phyloP scores from a whole-genome alignment of 805 yeast species.

The Teunomyces pallodes region DNA sequence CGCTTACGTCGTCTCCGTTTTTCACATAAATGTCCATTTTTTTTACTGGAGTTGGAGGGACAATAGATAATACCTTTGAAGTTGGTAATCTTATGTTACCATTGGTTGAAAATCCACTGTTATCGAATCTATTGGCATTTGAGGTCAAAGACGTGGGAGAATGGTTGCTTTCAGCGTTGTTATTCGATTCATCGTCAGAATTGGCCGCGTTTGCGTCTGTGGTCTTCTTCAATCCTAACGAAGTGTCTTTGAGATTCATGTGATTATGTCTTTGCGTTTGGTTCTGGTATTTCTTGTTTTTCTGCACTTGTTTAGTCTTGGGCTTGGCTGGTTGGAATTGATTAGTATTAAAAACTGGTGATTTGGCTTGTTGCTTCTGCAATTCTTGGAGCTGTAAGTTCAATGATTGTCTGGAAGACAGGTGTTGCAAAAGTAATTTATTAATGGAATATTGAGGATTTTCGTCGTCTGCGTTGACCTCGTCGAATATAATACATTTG shows the following conservation, averaged over 20 bases:
- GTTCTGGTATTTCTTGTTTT: conserved; percentile 8
- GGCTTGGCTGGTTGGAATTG: conserved; percentile 1
- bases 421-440: conserved; percentile 37
- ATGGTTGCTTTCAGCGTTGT: conserved; percentile 7
- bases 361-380: conserved; percentile 12
- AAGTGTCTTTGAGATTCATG: conserved; percentile 40
- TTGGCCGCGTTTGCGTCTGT: conserved; percentile 6
- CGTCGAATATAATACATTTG: conserved; percentile 33
- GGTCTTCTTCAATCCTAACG: conserved; percentile 35
- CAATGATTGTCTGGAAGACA: conserved; percentile 33
- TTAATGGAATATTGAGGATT: conserved; percentile 38
- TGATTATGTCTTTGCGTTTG: conserved; percentile 28
- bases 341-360: conserved; percentile 5
- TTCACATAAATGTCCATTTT: conserved; percentile 46
- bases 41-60: conserved; percentile 69
- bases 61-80: conserved; percentile 41
- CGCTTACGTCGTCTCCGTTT: conserved; percentile 9
- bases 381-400: conserved; percentile 27
- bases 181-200: not conserved
- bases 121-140: not conserved
- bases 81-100: conserved; percentile 53
- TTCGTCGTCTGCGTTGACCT: conserved; percentile 19
- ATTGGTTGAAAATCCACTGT: conserved; percentile 45
- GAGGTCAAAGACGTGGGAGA: conserved; percentile 1
- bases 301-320: not conserved